Percentiles rank a stretch among this genome's conserved stretches.
These are phyloP conservation scores for Phytopythium ostracodes DNA, from an alignment of 352 stramenopile genomes.

Conservation along the genomic window DNA sequence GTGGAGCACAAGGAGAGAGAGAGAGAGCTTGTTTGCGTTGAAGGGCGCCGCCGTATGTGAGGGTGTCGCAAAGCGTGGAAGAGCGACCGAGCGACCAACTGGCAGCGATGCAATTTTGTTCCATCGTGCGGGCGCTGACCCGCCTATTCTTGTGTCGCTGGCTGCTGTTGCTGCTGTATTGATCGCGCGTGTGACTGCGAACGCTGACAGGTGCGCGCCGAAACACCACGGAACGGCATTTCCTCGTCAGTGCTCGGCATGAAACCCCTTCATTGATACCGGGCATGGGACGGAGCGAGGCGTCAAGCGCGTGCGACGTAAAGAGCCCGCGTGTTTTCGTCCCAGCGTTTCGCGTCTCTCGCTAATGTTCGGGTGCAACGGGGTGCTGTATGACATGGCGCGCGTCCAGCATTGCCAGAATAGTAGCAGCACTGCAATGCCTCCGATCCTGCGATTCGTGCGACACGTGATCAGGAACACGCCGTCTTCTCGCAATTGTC, in stretches of 20 bases:
- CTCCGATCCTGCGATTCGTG: not conserved
- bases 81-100: not conserved
- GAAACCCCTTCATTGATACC: not conserved
- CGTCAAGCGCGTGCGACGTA: not conserved
- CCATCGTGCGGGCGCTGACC: too few species aligned
- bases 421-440: too few species aligned
- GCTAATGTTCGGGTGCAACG: not conserved
- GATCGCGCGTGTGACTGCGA: not conserved
- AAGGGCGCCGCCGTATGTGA: not conserved
- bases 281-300: not conserved
- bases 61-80: slow-evolving; percentile 6
- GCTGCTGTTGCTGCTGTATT: not conserved
- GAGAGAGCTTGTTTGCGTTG: too few species aligned
- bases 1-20: too few species aligned
- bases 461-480: not conserved
- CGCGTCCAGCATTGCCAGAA: not conserved
- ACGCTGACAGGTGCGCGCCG: not conserved
- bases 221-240: not conserved
- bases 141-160: not conserved
- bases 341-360: not conserved
- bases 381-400: not conserved
- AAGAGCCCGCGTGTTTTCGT: not conserved
- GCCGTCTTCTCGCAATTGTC: not conserved
- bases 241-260: not conserved
- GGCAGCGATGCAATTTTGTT: too few species aligned